These are phyloP conservation scores for Heliamphora pulchella DNA, from an alignment of 179 eudicot genomes.

Conservation along the genomic window DNA sequence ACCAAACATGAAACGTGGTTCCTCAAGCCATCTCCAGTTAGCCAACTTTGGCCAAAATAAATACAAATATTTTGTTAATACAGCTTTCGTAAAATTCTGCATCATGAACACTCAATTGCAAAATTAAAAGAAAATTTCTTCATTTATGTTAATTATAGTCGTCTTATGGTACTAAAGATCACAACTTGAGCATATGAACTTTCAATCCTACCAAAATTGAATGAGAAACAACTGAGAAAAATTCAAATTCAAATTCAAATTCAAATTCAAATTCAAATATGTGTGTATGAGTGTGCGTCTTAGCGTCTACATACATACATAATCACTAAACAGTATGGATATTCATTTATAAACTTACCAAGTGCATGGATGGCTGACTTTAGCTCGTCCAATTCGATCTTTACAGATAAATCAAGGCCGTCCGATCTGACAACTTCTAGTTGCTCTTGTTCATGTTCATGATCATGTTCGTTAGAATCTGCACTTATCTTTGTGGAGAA, in stretches of 20 bases:
- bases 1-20: not conserved
- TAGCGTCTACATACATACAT: not conserved
- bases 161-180: not conserved
- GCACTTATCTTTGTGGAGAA: conserved; percentile 15
- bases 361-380: conserved; percentile 56
- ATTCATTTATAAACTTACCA: conserved; percentile 28
- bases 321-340: not conserved
- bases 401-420: conserved; percentile 30
- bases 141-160: not conserved
- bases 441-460: not conserved
- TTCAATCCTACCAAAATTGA: not conserved
- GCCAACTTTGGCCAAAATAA: not conserved
- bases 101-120: not conserved
- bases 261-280: not conserved
- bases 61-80: not conserved
- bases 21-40: not conserved
- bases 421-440: conserved; percentile 23
- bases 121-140: not conserved
- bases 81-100: not conserved
- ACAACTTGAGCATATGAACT: not conserved
- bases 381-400: conserved; percentile 47
- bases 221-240: not conserved
- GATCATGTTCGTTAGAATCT: not conserved
- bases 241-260: not conserved
- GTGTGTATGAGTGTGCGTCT: not conserved